Base-by-base conservation (phyloP, 2,329 filamentous ascomycete species). In the Allantophomopsis cytisporea region DNA sequence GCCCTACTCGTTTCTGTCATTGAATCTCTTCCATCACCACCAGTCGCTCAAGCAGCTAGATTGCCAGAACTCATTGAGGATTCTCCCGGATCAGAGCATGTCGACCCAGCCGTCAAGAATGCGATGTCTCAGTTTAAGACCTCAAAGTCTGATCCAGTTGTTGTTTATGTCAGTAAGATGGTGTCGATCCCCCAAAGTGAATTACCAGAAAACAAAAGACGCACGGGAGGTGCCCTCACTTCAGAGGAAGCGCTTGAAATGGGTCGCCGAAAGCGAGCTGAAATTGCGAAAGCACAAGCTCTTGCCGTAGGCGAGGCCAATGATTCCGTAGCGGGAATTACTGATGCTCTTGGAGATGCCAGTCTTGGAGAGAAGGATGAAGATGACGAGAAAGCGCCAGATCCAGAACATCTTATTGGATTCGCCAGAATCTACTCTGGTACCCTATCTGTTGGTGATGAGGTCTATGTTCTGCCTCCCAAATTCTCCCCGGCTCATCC, bases 111-210 rank as follows among this genome's bases (percentile, higher is more conserved):
- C 6, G 64, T 96, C 39, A 80, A 76, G 49, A 68, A 82, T n/a
- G 85, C 89, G 5, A 89, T 96, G 79, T 62, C 83, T 2, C 69
- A 77, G 1, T 95, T 94, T 55, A 83, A 83, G 52, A 74, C 74
- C 3, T 69, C 68, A 0, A 68, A 73, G 31, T 69, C 77, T 1
- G 81, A 83, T 41, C 88, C 89, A 0, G 77, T 94, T 0, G 85
- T 98, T 2, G 89, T 85, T 7, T 98, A 94, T 48, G 84, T 98
- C 44, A 96, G 89, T 62, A 98, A 98, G 58, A 95, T 98, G 87
- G 84, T 96, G 2, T 91, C 91, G 0, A 71, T 98, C 11, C 89
- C 87, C 0, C 85, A 93, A 53, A 95, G 85, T 58, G 89, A 98
- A 51, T 66, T 98, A 5, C 83, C 85, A 0, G 76, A 89, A 39